Percentiles rank a stretch among this genome's conserved stretches.
Evolutionary conservation across 1,284 basidiomycete genomes (phyloP).

Genomic region (Albatrellus sp.): DNA sequence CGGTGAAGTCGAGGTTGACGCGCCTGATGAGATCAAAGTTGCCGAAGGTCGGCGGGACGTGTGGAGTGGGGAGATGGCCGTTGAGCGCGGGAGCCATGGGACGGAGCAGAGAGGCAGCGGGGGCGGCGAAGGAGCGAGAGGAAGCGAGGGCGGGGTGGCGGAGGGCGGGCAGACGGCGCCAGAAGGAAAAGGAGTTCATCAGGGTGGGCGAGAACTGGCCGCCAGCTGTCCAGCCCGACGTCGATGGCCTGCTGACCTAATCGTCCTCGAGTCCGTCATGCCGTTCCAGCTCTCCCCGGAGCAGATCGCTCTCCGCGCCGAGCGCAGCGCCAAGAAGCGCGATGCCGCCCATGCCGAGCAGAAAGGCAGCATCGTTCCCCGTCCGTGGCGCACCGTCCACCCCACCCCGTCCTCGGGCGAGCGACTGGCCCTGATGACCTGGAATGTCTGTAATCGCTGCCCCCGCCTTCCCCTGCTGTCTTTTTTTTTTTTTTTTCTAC

Average conservation of each 20-base stretch:
- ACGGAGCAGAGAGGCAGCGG: constrained; percentile 1
- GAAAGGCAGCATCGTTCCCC: constrained; percentile 26
- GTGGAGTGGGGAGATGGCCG: neutral
- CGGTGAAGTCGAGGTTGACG: constrained; percentile 62
- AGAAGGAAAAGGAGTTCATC: constrained; percentile 1
- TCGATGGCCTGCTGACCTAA: neutral
- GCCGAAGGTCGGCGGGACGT: constrained; percentile 30
- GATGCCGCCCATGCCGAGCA: constrained; percentile 11
- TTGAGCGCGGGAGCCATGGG: constrained; percentile 9
- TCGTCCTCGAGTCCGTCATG: neutral
- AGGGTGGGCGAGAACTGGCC: constrained; percentile 1
- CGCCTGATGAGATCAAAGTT: constrained; percentile 74
- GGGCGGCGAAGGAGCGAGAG: neutral
- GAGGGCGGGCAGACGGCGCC: neutral
- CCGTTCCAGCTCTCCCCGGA: constrained; percentile 32
- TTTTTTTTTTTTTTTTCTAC: constrained; percentile 7
- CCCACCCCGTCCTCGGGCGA: constrained; percentile 11
- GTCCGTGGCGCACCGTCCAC: constrained; percentile 40
- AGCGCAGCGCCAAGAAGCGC: constrained; percentile 38
- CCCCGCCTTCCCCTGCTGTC: constrained; percentile 7
- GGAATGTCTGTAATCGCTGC: constrained; percentile 51
- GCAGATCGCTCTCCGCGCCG: constrained; percentile 27
- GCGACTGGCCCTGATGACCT: constrained; percentile 49
- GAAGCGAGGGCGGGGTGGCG: neutral
- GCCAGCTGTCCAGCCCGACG: constrained; percentile 2